Base-by-base conservation (phyloP, 345 rosid species). In the Eucalyptus melliodora region DNA sequence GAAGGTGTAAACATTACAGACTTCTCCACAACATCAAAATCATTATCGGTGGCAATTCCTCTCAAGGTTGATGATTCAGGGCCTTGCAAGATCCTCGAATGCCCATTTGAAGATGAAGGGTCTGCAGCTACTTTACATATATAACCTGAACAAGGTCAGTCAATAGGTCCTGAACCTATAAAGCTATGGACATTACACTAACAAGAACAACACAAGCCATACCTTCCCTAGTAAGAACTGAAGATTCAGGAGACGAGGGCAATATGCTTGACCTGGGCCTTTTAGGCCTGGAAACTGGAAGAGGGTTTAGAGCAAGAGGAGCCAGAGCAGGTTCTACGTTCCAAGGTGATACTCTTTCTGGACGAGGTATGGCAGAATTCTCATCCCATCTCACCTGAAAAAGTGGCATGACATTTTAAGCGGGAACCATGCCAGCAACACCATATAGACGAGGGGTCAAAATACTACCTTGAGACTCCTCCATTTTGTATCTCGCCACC, bases 281-380 rank as follows among this genome's bases (percentile, higher is more conserved):
- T 89, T 96, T 97, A 24, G 94, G 91, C 91, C 96, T 92, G 34
- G 96, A 90, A 91, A 93, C 88, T 24, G 96, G 95, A 90, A 94
- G 94, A 45, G 95, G 95, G 91, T 92, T 95, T 62, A 95, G 90
- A 24, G 97, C 95, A 89, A 96, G 94, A 88, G 97, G 97, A 90
- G 99, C 93, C 90, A 95, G 60, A 62, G 97, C 96, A 91, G 98
- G 97, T 89, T 97, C 98, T 90, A 97, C 91, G 90, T 95, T 95
- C 99, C 98, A 96, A 12, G 97, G 97, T 50, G 99, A 97, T 83
- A 97, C 99, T 92, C 97, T 93, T 24, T 95, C 97, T n/a, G 97
- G 99, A 72, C 96, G 96, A 83, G 95, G 93, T 85, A 97, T 92
- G 62, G 92, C 88, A 65, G 97, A 93, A 89, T 93, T 94, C 91